Percentiles rank a stretch among this genome's conserved stretches.
phyloP scores from a whole-genome alignment of 495 filamentous ascomycete species.

The Hypoxylon fuscum region DNA sequence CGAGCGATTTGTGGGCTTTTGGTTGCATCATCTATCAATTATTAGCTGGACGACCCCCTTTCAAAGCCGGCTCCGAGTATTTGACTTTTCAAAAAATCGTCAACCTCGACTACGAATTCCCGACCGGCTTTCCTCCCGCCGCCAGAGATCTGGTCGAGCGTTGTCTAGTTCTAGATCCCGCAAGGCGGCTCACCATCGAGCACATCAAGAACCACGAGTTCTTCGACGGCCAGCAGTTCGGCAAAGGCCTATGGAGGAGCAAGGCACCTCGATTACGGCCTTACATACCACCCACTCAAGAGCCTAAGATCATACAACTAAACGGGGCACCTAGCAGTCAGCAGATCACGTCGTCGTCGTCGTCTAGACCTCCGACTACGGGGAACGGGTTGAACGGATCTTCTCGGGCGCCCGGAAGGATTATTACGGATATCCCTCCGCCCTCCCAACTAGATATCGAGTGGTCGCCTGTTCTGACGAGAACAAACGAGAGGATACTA shows the following conservation, averaged over 20 bases:
- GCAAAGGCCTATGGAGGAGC: conserved; percentile 84
- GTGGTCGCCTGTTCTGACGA: conserved; percentile 96
- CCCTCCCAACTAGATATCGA: conserved; percentile 98
- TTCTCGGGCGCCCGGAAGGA: conserved; percentile 68
- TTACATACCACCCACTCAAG: conserved; percentile 81
- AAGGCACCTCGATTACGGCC: conserved; percentile 90
- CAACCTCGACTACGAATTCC: conserved; percentile 91
- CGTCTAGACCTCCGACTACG: conserved; percentile 49
- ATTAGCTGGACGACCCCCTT: conserved; percentile 90
- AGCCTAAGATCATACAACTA: conserved; percentile 79
- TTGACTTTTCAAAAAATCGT: conserved; percentile 99
- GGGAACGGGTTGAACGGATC: conserved; percentile 43
- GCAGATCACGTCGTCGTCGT: conserved; percentile 60
- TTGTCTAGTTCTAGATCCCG: conserved; percentile 89
- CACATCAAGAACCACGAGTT: conserved; percentile 98
- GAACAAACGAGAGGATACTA: conserved; percentile 90
- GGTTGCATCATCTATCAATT: conserved; percentile 99
- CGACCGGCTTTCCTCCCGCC: conserved; percentile 84
- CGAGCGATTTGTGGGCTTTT: conserved; percentile 98
- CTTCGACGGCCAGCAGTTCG: conserved; percentile 90
- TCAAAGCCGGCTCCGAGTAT: conserved; percentile 98
- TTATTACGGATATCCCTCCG: conserved; percentile 95
- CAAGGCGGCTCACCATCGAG: conserved; percentile 87
- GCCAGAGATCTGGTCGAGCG: conserved; percentile 93
- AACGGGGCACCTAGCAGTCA: conserved; percentile 67